Conservation (phyloP, 306 rosid species). For the Cucumis cinereus region DNA sequence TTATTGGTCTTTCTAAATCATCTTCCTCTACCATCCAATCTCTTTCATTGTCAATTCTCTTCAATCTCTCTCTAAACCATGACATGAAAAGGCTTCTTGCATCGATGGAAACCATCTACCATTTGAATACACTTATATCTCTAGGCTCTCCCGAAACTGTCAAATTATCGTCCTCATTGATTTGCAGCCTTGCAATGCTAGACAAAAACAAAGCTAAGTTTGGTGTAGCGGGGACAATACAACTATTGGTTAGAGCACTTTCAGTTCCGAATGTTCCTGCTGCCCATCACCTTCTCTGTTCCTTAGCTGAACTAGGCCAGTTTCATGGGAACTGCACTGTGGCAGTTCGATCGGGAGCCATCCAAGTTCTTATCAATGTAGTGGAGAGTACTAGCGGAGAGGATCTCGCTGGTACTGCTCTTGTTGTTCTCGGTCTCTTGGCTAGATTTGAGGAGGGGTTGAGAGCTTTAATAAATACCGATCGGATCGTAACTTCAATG, state of each 20-base stretch:
- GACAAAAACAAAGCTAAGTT: slow-evolving; percentile 84
- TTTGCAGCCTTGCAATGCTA: slow-evolving; percentile 69
- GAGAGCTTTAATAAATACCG: slow-evolving; percentile 33
- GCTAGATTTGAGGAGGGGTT: slow-evolving; percentile 70
- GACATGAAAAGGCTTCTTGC: slow-evolving; percentile 59
- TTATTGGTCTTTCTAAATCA: slow-evolving; percentile 43
- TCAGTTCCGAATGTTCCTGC: slow-evolving; percentile 17
- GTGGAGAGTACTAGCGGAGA: slow-evolving; percentile 25
- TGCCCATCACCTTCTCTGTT: slow-evolving; percentile 44
- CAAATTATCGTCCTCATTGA: slow-evolving; percentile 41
- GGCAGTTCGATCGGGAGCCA: slow-evolving; percentile 54
- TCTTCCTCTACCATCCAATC: slow-evolving; percentile 31
- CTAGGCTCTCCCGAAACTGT: slow-evolving; percentile 25
- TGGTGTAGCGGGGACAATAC: slow-evolving; percentile 67
- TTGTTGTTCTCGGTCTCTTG: slow-evolving; percentile 39
- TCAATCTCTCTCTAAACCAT: slow-evolving; percentile 68
- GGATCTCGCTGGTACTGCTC: slow-evolving; percentile 52
- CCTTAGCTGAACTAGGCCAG: slow-evolving; percentile 62
- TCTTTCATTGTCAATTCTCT: slow-evolving; percentile 55
- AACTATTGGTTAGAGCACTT: slow-evolving; percentile 33
- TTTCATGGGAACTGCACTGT: slow-evolving; percentile 74
- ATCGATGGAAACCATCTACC: slow-evolving; percentile 36
- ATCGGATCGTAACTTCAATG: slow-evolving; percentile 30
- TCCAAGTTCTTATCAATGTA: slow-evolving; percentile 28
- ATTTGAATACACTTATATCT: slow-evolving; percentile 41